Evolutionary conservation across 805 yeast species (phyloP).

Genomic region (Suhomyces sp.): DNA sequence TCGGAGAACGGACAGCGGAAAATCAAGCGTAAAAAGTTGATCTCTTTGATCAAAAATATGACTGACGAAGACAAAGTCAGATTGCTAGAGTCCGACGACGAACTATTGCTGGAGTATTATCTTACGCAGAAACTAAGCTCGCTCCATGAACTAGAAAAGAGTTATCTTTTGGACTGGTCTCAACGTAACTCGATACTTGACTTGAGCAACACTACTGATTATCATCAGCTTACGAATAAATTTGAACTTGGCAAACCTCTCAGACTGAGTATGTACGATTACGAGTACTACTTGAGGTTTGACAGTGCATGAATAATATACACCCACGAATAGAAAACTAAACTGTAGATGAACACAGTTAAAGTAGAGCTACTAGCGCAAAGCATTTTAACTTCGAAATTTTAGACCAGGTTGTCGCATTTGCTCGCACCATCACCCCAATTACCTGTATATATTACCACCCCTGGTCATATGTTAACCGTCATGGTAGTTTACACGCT

Average conservation of each 20-base stretch:
- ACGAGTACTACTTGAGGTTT: slow-evolving; percentile 4
- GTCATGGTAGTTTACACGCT: too few relatives aligned
- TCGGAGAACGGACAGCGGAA: slow-evolving; percentile 3
- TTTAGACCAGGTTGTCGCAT: too few relatives aligned
- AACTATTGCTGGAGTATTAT: slow-evolving; percentile 7
- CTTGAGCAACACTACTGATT: slow-evolving; percentile 2
- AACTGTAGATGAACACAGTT: background rate
- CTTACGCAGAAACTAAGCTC: slow-evolving; percentile 7
- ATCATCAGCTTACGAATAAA: slow-evolving; percentile 4
- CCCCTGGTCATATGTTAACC: too few relatives aligned
- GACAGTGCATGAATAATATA: background rate
- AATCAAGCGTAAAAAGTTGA: slow-evolving; percentile 10
- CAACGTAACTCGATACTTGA: slow-evolving; percentile 1
- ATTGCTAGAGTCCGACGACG: slow-evolving; percentile 6
- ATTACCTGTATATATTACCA: too few relatives aligned
- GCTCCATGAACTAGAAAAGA: slow-evolving; percentile 9
- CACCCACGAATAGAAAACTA: background rate
- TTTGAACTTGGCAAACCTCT: slow-evolving; percentile 6
- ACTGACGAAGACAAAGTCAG: slow-evolving; percentile 4
- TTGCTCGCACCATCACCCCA: too few relatives aligned
- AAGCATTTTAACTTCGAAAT: too few relatives aligned
- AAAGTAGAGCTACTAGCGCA: too few relatives aligned
- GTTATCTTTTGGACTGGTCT: slow-evolving; percentile 1
- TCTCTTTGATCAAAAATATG: slow-evolving; percentile 5
- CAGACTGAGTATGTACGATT: slow-evolving; percentile 9